phyloP scores from a whole-genome alignment of 2,329 filamentous ascomycete species.

The Aspergillus fumigatus region DNA sequence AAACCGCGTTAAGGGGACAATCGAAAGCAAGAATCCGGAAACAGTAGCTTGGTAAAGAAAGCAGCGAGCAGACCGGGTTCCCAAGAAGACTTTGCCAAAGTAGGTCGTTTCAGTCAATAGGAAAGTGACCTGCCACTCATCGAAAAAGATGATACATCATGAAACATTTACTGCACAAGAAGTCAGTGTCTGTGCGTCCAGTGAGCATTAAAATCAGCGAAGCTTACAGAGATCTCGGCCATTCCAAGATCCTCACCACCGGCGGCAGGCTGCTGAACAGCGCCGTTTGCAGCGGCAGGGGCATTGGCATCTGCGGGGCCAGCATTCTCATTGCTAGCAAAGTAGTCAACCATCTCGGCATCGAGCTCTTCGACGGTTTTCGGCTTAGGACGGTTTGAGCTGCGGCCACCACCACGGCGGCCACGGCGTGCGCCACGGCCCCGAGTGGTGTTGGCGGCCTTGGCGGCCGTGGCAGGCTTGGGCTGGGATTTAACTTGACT shows the following conservation, averaged over 20 bases:
- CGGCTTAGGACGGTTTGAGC: slow-evolving; percentile 62
- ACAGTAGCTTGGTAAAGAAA: slow-evolving; percentile 6
- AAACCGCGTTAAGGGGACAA: slow-evolving; percentile 4
- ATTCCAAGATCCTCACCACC: slow-evolving; percentile 50
- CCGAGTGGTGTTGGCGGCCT: slow-evolving; percentile 52
- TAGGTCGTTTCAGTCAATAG: not conserved
- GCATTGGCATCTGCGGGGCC: slow-evolving; percentile 40
- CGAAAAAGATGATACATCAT: slow-evolving; percentile 5
- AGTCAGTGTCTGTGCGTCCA: not conserved
- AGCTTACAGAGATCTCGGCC: slow-evolving; percentile 53
- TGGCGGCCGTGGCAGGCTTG: slow-evolving; percentile 74
- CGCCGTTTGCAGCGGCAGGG: slow-evolving; percentile 38
- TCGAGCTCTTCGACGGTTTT: slow-evolving; percentile 96
- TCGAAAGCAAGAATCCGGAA: slow-evolving; percentile 7
- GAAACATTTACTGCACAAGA: slow-evolving; percentile 12
- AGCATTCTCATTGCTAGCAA: slow-evolving; percentile 44
- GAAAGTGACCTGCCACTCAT: slow-evolving; percentile 7
- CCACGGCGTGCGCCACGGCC: slow-evolving; percentile 39
- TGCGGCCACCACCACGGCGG: slow-evolving; percentile 53
- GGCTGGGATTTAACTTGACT: slow-evolving; percentile 66
- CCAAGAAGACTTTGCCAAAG: not conserved
- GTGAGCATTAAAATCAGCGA: not conserved
- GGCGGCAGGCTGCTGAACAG: slow-evolving; percentile 46
- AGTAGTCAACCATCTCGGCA: slow-evolving; percentile 97
- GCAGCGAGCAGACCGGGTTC: slow-evolving; percentile 1